A percentile compares a stretch with the other conserved stretches of the same genome.
phyloP scores from a whole-genome alignment of 306 rosid genomes.

The Hippophae tibetana region DNA sequence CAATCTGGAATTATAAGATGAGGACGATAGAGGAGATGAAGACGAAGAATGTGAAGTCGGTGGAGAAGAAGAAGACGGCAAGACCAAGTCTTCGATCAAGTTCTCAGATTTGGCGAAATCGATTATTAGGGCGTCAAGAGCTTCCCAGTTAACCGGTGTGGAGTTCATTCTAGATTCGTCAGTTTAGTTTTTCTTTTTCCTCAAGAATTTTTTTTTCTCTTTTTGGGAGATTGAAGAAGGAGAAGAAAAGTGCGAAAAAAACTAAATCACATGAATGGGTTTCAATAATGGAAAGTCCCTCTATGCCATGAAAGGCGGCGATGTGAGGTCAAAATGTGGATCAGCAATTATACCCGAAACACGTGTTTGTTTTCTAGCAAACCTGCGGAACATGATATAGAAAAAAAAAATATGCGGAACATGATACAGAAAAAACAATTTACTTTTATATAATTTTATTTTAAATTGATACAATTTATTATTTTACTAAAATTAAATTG shows the following conservation, averaged over 20 bases:
- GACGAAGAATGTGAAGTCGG: slow-evolving; percentile 22
- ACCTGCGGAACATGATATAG: too few relatives aligned
- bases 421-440: neutral
- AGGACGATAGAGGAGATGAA: slow-evolving; percentile 56
- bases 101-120: slow-evolving; percentile 93
- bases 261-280: neutral
- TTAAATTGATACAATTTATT: too few relatives aligned
- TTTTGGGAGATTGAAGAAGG: neutral
- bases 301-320: slow-evolving; percentile 42
- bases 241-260: neutral
- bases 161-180: slow-evolving; percentile 43
- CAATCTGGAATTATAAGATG: slow-evolving; percentile 73
- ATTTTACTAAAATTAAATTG: too few relatives aligned
- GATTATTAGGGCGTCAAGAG: slow-evolving; percentile 69
- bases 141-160: slow-evolving; percentile 82
- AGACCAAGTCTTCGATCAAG: slow-evolving; percentile 47
- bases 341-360: slow-evolving; percentile 14
- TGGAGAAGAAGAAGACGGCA: slow-evolving; percentile 28
- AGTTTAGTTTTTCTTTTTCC: slow-evolving; percentile 2
- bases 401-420: neutral
- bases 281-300: neutral
- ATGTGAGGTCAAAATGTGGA: slow-evolving; percentile 18
- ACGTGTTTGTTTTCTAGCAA: slow-evolving; percentile 13
- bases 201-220: slow-evolving; percentile 9
- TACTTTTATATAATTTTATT: too few relatives aligned